phyloP scores from a whole-genome alignment of 805 yeast genomes.

The Candida sithepensis region DNA sequence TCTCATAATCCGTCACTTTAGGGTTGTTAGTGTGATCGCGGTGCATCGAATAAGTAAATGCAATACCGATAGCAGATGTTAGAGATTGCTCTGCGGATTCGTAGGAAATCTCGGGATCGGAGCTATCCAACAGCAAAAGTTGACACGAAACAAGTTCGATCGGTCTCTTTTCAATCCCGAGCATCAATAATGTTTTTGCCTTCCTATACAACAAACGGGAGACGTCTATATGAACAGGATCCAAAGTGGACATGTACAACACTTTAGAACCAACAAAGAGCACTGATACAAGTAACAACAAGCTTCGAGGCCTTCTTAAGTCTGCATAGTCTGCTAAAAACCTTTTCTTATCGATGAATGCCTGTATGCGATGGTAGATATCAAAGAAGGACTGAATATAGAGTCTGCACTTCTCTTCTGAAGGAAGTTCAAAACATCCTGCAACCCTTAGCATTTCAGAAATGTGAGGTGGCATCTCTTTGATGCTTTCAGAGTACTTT shows the following conservation, averaged over 20 bases:
- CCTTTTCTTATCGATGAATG: conserved; percentile 56
- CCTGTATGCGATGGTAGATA: conserved; percentile 66
- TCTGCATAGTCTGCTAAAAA: conserved; percentile 57
- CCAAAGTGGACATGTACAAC: conserved; percentile 24
- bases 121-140: conserved; percentile 42
- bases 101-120: conserved; percentile 21
- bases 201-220: conserved; percentile 27
- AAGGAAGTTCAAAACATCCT: conserved; percentile 68
- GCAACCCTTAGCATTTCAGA: neutral
- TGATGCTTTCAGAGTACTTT: neutral
- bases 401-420: conserved; percentile 51
- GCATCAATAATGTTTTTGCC: conserved; percentile 59
- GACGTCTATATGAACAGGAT: conserved; percentile 40
- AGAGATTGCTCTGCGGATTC: conserved; percentile 68
- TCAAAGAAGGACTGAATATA: conserved; percentile 56
- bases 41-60: conserved; percentile 37
- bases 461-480: neutral
- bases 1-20: conserved; percentile 1
- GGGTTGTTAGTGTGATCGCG: conserved; percentile 30
- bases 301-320: conserved; percentile 52
- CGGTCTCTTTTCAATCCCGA: conserved; percentile 61
- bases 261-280: conserved; percentile 59
- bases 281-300: conserved; percentile 58
- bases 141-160: conserved; percentile 38
- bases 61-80: conserved; percentile 59